These are phyloP conservation scores for Osmanthus fragrans DNA, from an alignment of 257 asterid genomes.

Conservation along the genomic window DNA sequence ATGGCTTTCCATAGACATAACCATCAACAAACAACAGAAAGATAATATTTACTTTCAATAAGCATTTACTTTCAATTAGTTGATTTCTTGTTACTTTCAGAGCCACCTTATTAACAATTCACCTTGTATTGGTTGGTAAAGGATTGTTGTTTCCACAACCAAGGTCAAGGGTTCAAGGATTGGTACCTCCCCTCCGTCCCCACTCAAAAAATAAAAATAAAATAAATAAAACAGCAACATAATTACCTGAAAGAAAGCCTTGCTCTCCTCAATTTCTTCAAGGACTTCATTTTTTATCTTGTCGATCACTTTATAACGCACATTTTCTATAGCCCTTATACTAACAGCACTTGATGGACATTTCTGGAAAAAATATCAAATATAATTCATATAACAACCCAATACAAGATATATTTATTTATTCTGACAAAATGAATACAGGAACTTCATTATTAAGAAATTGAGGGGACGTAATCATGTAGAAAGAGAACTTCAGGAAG, in stretches of 20 bases:
- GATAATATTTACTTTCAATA: slow-evolving; percentile 17
- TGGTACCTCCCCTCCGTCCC: too few species aligned
- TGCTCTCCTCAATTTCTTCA: slow-evolving; percentile 98
- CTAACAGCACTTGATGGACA: slow-evolving; percentile 64
- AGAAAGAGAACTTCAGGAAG: slow-evolving; percentile 4
- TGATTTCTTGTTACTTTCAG: neutral
- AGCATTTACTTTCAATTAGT: slow-evolving; percentile 13
- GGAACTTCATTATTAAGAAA: slow-evolving; percentile 1
- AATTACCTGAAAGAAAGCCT: slow-evolving; percentile 89
- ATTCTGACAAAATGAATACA: neutral
- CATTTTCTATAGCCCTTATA: slow-evolving; percentile 79
- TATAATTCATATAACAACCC: slow-evolving; percentile 1
- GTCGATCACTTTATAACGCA: slow-evolving; percentile 77
- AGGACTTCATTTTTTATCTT: slow-evolving; percentile 64
- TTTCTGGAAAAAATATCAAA: slow-evolving; percentile 48
- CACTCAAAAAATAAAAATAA: too few species aligned
- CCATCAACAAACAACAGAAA: slow-evolving; percentile 19
- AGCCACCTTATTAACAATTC: slow-evolving; percentile 12
- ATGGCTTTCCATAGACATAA: slow-evolving; percentile 9
- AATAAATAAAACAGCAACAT: neutral
- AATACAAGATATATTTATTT: slow-evolving; percentile 4
- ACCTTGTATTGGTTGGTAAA: too few species aligned
- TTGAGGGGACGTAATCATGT: slow-evolving; percentile 17
- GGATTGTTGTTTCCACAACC: too few species aligned
- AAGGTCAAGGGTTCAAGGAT: too few species aligned